Evolutionary conservation across 2,329 filamentous ascomycete genomes (phyloP).

Genomic region (Aureobasidium subglaciale): DNA sequence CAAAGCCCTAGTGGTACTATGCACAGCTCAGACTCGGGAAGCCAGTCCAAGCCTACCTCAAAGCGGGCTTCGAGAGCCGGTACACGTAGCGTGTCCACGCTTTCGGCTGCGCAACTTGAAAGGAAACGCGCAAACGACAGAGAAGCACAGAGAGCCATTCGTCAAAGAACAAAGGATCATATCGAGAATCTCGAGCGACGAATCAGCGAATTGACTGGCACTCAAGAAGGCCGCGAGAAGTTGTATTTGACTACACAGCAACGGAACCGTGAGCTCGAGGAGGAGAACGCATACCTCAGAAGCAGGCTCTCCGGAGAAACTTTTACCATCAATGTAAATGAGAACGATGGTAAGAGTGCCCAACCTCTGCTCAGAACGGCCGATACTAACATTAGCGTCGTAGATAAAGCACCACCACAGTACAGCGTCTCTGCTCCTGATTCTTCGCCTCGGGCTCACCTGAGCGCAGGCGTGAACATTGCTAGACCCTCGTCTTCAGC

Average conservation of each 20-base stretch:
- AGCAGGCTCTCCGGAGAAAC: constrained; percentile 40
- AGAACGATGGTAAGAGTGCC: constrained; percentile 4
- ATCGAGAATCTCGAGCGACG: constrained; percentile 51
- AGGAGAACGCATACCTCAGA: constrained; percentile 47
- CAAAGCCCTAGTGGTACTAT: constrained; percentile 14
- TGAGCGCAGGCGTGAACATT: constrained; percentile 3
- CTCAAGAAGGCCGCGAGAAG: constrained; percentile 41
- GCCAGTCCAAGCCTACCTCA: constrained; percentile 18
- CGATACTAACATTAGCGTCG: neutral
- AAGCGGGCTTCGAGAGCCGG: constrained; percentile 48
- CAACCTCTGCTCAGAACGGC: too few species aligned
- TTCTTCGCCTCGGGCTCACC: constrained; percentile 1
- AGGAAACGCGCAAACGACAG: constrained; percentile 54
- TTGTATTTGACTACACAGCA: constrained; percentile 44
- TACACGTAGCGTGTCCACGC: constrained; percentile 50
- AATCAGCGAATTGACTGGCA: constrained; percentile 45
- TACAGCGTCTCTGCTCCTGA: constrained; percentile 2
- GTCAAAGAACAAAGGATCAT: constrained; percentile 52
- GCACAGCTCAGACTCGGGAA: constrained; percentile 17
- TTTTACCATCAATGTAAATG: constrained; percentile 20
- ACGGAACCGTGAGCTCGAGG: constrained; percentile 48
- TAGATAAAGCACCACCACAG: constrained; percentile 15
- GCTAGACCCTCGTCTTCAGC: constrained; percentile 12
- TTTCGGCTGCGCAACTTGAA: constrained; percentile 52
- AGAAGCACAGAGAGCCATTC: constrained; percentile 53